phyloP scores from a whole-genome alignment of 805 yeast genomes.

The Metschnikowia picachoensis region DNA sequence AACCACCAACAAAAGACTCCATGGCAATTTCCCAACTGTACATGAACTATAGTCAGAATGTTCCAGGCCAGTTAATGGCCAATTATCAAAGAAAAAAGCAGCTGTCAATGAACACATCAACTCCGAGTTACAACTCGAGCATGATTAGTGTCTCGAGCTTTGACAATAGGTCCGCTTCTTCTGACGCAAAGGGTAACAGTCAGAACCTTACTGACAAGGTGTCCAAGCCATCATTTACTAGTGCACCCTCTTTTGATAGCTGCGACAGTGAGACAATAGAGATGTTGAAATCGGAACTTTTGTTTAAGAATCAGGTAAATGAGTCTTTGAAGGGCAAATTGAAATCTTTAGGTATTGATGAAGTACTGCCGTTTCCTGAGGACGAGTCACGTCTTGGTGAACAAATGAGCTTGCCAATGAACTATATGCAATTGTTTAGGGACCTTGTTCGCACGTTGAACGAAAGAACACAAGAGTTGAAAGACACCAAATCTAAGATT shows the following conservation, averaged over 20 bases:
- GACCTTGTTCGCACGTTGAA: slow-evolving; percentile 46
- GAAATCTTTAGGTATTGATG: slow-evolving; percentile 14
- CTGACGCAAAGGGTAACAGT: slow-evolving; percentile 9
- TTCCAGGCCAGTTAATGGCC: slow-evolving; percentile 6
- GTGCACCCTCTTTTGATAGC: slow-evolving; percentile 1
- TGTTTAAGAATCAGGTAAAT: slow-evolving; percentile 48
- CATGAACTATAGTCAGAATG: slow-evolving; percentile 4
- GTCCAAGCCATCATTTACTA: slow-evolving; percentile 1
- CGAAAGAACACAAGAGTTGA: slow-evolving; percentile 45
- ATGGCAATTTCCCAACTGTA: slow-evolving; percentile 5
- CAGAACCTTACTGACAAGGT: background rate
- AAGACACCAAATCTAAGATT: slow-evolving; percentile 57
- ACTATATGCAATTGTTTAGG: slow-evolving; percentile 44
- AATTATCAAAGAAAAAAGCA: slow-evolving; percentile 9
- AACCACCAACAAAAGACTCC: slow-evolving; percentile 6
- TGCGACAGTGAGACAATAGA: slow-evolving; percentile 22
- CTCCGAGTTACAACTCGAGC: slow-evolving; percentile 29
- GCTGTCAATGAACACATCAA: slow-evolving; percentile 25
- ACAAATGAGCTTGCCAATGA: slow-evolving; percentile 37
- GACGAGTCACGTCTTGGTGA: slow-evolving; percentile 7
- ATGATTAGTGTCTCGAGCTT: slow-evolving; percentile 6
- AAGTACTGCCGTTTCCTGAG: slow-evolving; percentile 4
- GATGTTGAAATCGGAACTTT: slow-evolving; percentile 46
- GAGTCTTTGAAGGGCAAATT: slow-evolving; percentile 35
- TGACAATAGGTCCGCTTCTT: slow-evolving; percentile 10